These are phyloP conservation scores for Rhodotorula taiwanensis DNA, from an alignment of 768 basidiomycete genomes.

Conservation along the genomic window DNA sequence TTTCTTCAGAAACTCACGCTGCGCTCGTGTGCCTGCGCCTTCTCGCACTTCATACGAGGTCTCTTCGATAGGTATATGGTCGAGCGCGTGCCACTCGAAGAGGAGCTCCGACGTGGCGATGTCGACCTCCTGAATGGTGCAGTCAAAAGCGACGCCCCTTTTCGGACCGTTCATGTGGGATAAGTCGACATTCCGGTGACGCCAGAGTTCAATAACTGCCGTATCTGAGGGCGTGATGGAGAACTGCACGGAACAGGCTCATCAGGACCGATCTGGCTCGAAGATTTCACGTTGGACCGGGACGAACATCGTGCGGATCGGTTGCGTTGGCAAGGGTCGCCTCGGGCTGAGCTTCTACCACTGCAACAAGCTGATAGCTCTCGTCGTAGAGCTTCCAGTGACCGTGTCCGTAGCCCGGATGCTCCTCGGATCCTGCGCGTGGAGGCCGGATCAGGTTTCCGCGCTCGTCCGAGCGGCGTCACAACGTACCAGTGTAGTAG, in stretches of 20 bases:
- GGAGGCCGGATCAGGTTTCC: background rate
- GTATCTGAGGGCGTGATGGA: conserved; percentile 39
- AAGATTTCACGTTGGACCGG: too few species aligned
- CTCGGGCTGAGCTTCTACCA: background rate
- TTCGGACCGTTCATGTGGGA: conserved; percentile 14
- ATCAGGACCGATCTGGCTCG: too few species aligned
- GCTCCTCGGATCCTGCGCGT: background rate
- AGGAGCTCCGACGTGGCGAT: conserved; percentile 36
- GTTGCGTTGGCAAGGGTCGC: background rate
- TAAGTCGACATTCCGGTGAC: conserved; percentile 30
- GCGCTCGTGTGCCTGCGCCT: background rate
- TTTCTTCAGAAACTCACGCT: too few species aligned
- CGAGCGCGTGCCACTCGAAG: conserved; percentile 40
- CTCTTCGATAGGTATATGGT: conserved; percentile 36
- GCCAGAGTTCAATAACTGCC: conserved; percentile 35
- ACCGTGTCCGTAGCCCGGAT: conserved; percentile 1
- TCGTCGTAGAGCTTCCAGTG: conserved; percentile 1
- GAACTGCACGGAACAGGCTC: conserved; percentile 4
- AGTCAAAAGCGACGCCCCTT: conserved; percentile 35
- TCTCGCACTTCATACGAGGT: conserved; percentile 25
- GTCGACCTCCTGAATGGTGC: conserved; percentile 39
- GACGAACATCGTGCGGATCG: conserved; percentile 8
- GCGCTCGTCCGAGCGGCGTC: background rate
- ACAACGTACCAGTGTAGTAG: conserved; percentile 8
- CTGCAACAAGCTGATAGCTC: conserved; percentile 3